These are phyloP conservation scores for Populus hybrid DNA, from an alignment of 441 rosid genomes.

Conservation along the genomic window DNA sequence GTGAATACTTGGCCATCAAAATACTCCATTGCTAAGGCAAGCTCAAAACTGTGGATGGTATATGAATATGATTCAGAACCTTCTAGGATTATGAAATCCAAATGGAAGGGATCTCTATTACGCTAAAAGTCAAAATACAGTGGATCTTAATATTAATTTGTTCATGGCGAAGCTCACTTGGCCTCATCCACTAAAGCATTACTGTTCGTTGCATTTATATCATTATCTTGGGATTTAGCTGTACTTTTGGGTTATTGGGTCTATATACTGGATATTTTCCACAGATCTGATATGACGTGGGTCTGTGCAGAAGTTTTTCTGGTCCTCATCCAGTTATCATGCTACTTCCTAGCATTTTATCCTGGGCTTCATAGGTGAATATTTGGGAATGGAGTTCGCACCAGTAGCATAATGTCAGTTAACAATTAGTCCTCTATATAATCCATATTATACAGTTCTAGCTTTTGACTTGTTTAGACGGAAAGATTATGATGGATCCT, in stretches of 20 bases:
- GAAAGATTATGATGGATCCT: slow-evolving; percentile 37
- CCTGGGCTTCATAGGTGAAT: slow-evolving; percentile 33
- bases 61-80: slow-evolving; percentile 40
- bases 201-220: slow-evolving; percentile 30
- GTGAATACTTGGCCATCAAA: slow-evolving; percentile 65
- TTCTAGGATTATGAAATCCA: slow-evolving; percentile 36
- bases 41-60: slow-evolving; percentile 63
- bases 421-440: slow-evolving; percentile 21
- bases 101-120: slow-evolving; percentile 29
- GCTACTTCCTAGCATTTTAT: slow-evolving; percentile 28
- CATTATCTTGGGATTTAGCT: slow-evolving; percentile 29
- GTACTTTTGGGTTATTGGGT: slow-evolving; percentile 34
- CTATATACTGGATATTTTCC: slow-evolving; percentile 24
- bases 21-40: slow-evolving; percentile 85
- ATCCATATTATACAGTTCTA: slow-evolving; percentile 19
- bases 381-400: slow-evolving; percentile 31
- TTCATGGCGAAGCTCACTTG: slow-evolving; percentile 45
- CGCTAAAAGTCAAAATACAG: slow-evolving; percentile 28
- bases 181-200: slow-evolving; percentile 31
- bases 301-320: slow-evolving; percentile 5
- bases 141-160: slow-evolving; percentile 27
- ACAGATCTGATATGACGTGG: slow-evolving; percentile 20
- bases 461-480: slow-evolving; percentile 22
- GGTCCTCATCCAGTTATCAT: slow-evolving; percentile 22
- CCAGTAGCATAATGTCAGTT: slow-evolving; percentile 25